Evolutionary conservation across 345 rosid species (phyloP).

Genomic region (Kernera saxatilis): DNA sequence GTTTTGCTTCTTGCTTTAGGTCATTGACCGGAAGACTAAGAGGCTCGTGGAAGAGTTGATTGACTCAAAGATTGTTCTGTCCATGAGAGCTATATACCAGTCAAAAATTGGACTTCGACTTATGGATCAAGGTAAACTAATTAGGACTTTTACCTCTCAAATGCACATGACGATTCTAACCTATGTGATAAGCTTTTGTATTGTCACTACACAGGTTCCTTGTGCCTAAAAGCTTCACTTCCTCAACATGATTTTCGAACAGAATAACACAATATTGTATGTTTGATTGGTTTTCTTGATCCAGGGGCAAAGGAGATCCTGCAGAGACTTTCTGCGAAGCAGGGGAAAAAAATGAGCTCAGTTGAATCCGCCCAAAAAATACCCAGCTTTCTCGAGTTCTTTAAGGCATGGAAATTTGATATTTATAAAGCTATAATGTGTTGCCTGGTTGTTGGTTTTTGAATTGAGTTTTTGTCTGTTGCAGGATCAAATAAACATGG

Average conservation of each 20-base stretch:
- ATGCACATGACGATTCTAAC: neutral
- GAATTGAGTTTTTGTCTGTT: slow-evolving; percentile 16
- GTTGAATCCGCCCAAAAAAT: slow-evolving; percentile 76
- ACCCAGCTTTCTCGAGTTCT: slow-evolving; percentile 60
- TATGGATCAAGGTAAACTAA: slow-evolving; percentile 67
- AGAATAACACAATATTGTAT: neutral
- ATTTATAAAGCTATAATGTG: neutral
- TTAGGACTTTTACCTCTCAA: neutral
- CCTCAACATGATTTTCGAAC: neutral
- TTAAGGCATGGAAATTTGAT: slow-evolving; percentile 44
- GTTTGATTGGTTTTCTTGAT: slow-evolving; percentile 18
- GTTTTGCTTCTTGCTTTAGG: slow-evolving; percentile 44
- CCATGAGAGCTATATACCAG: slow-evolving; percentile 95
- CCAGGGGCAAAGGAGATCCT: slow-evolving; percentile 83
- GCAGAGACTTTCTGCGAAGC: slow-evolving; percentile 77
- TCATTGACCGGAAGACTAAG: slow-evolving; percentile 71
- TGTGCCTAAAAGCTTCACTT: neutral
- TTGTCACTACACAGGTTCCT: neutral
- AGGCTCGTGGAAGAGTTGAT: slow-evolving; percentile 91
- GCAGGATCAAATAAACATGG: slow-evolving; percentile 89
- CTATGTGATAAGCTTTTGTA: neutral
- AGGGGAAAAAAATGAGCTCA: slow-evolving; percentile 79
- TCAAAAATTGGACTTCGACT: slow-evolving; percentile 84
- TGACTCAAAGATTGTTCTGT: slow-evolving; percentile 74
- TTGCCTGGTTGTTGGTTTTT: neutral